Percentiles rank a stretch among this genome's conserved stretches.
phyloP scores from a whole-genome alignment of 768 basidiomycete species.

The Russula virescens region DNA sequence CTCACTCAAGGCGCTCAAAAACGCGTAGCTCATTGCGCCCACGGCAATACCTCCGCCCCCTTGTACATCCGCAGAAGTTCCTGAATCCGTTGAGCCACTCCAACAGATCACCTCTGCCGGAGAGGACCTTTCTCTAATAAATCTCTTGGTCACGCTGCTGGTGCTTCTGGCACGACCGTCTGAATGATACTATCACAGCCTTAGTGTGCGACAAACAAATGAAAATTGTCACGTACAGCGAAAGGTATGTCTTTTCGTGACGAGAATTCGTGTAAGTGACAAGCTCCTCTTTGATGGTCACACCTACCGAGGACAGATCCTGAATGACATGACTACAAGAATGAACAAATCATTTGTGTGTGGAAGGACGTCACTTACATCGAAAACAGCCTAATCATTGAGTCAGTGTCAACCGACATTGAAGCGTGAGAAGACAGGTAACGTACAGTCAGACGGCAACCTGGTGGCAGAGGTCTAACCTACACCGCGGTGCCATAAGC shows the following conservation, averaged over 20 bases:
- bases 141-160: constrained; percentile 7
- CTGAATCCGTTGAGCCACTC: constrained; percentile 23
- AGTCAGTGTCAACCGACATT: background rate
- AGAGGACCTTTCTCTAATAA: constrained; percentile 5
- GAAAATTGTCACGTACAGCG: background rate
- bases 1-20: constrained; percentile 20
- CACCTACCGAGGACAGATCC: constrained; percentile 37
- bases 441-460: constrained; percentile 42
- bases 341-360: background rate
- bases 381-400: constrained; percentile 19
- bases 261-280: background rate
- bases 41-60: constrained; percentile 14
- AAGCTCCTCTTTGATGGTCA: background rate
- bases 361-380: constrained; percentile 11
- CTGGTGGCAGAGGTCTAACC: constrained; percentile 39
- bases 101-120: constrained; percentile 25
- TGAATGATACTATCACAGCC: constrained; percentile 21
- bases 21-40: constrained; percentile 26
- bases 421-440: background rate
- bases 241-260: constrained; percentile 16
- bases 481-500: constrained; percentile 8
- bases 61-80: constrained; percentile 12
- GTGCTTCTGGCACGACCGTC: constrained; percentile 16
- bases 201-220: background rate
- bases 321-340: constrained; percentile 35